These are phyloP conservation scores for Cladosporium sp. DNA, from an alignment of 2,329 filamentous ascomycete genomes.

Conservation along the genomic window DNA sequence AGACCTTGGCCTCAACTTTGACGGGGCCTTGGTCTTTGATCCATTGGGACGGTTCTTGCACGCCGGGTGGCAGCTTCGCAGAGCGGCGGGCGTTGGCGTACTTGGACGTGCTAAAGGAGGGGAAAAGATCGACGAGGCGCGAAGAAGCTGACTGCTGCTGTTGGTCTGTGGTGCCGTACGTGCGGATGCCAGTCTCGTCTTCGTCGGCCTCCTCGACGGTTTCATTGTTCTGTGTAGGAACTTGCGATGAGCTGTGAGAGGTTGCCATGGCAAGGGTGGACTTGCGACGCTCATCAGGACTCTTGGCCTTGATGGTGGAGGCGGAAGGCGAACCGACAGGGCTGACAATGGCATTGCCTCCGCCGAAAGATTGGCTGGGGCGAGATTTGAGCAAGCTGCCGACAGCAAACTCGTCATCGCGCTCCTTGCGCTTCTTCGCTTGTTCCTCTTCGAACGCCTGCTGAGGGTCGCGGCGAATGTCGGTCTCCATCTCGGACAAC, in stretches of 20 bases:
- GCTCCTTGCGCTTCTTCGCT: slow-evolving; percentile 69
- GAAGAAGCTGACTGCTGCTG: slow-evolving; percentile 15
- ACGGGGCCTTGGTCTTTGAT: slow-evolving; percentile 92
- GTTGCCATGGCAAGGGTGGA: slow-evolving; percentile 13
- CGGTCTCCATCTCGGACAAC: slow-evolving; percentile 83
- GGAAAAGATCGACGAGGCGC: slow-evolving; percentile 65
- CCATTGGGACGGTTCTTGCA: slow-evolving; percentile 77
- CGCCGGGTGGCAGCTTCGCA: slow-evolving; percentile 69
- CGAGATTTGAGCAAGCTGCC: slow-evolving; percentile 69
- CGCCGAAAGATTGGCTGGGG: slow-evolving; percentile 30
- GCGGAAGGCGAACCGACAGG: slow-evolving; percentile 62
- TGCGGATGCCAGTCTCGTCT: slow-evolving; percentile 41
- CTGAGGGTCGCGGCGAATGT: slow-evolving; percentile 90
- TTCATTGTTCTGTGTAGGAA: slow-evolving; percentile 27
- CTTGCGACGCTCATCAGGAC: slow-evolving; percentile 14
- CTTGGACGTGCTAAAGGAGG: slow-evolving; percentile 73
- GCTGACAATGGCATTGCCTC: slow-evolving; percentile 57
- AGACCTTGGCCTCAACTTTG: slow-evolving; percentile 94
- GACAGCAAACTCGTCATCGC: slow-evolving; percentile 81
- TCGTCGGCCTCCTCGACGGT: slow-evolving; percentile 42
- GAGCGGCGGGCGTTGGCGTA: slow-evolving; percentile 55
- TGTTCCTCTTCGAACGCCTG: slow-evolving; percentile 88
- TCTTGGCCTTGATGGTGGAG: slow-evolving; percentile 36
- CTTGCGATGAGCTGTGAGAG: slow-evolving; percentile 11
- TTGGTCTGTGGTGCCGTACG: slow-evolving; percentile 39